Evolutionary conservation across 2,329 filamentous ascomycete genomes (phyloP).

Genomic region (Westerdykella ornata): DNA sequence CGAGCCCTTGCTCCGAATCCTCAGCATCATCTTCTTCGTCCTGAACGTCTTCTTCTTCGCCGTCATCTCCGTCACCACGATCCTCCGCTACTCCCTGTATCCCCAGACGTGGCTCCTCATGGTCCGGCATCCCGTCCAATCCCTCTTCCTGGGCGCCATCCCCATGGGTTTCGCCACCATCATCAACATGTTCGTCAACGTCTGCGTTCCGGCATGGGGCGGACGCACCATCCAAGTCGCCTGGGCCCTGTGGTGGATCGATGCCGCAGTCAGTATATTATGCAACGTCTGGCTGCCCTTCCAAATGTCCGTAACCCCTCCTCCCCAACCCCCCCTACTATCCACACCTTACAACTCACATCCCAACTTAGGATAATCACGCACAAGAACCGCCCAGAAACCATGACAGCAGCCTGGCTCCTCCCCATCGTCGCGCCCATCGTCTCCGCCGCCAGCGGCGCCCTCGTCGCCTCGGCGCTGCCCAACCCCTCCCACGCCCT

Average conservation of each 20-base stretch:
- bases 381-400: slow-evolving; percentile 21
- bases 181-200: slow-evolving; percentile 57
- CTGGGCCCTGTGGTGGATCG: slow-evolving; percentile 47
- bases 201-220: slow-evolving; percentile 55
- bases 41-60: slow-evolving; percentile 58
- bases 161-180: slow-evolving; percentile 64
- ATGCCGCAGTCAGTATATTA: slow-evolving; percentile 39
- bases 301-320: no score
- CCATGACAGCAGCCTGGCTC: slow-evolving; percentile 58
- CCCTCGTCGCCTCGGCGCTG: slow-evolving; percentile 54
- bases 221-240: slow-evolving; percentile 42
- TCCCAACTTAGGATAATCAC: slow-evolving; percentile 21
- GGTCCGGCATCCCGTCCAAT: slow-evolving; percentile 59
- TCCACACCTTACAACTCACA: no score
- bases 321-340: no score
- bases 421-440: slow-evolving; percentile 61
- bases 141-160: slow-evolving; percentile 59
- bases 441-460: slow-evolving; percentile 58
- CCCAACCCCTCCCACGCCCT: slow-evolving; percentile 50
- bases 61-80: slow-evolving; percentile 48
- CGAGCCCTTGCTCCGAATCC: slow-evolving; percentile 45
- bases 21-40: slow-evolving; percentile 55
- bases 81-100: slow-evolving; percentile 58
- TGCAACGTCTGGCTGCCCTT: slow-evolving; percentile 33
- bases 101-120: slow-evolving; percentile 61